A percentile compares a stretch with the other conserved stretches of the same genome.
phyloP scores from a whole-genome alignment of 176 grass and related monocot species.

The Canna indica region DNA sequence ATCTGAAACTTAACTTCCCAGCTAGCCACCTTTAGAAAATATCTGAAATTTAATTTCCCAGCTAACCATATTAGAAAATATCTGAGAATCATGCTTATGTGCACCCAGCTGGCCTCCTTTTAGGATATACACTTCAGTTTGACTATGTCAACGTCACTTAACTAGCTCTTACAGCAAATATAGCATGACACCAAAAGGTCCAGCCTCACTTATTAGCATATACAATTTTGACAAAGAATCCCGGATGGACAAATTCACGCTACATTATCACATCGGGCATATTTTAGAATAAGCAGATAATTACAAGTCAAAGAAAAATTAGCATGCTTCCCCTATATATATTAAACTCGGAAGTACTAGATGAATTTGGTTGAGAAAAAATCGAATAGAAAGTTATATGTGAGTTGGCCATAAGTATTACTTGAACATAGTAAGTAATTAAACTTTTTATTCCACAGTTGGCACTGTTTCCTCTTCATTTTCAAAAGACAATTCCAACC shows the following conservation, averaged over 20 bases:
- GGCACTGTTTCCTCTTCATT: neutral
- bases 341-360: too few species aligned
- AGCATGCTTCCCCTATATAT: neutral
- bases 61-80: too few species aligned
- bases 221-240: neutral
- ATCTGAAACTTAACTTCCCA: neutral
- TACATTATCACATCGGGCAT: neutral
- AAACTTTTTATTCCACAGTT: neutral
- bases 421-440: neutral
- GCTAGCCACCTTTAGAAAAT: neutral
- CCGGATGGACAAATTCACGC: neutral
- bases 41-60: too few species aligned
- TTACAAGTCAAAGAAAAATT: neutral
- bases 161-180: neutral
- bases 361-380: neutral
- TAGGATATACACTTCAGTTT: neutral
- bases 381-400: neutral
- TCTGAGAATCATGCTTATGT: neutral
- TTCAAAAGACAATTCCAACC: neutral
- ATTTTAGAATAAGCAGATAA: neutral
- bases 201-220: neutral
- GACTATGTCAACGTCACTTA: neutral
- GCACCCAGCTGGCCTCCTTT: neutral
- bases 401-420: neutral
- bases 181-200: neutral